Base-by-base conservation (phyloP, 768 basidiomycete genomes). In the Tylopilus rubrobrunneus region DNA sequence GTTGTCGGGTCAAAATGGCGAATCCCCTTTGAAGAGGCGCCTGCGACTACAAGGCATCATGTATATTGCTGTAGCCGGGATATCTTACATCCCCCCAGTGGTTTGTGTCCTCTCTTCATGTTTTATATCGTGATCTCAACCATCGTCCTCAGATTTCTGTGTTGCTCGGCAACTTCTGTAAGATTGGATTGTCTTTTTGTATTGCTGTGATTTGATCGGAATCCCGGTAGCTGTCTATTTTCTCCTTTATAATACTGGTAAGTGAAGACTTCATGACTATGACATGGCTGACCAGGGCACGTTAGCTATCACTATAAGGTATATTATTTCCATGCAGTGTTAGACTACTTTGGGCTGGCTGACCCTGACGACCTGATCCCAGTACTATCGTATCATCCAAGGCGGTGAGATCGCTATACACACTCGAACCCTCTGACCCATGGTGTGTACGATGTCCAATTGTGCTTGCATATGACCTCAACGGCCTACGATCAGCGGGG, bases 21-120 rank as follows among this genome's bases (percentile, higher is more conserved):
- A 19, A 6, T 63, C 59, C 4, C 54, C 60, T 7, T 47, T 68
- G 43, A 52, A 27, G 42, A 66, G 28, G 9, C 55, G 51, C n/a
- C 34, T 68, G 15, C 34, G 36, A 21, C 10, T 34, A 6, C 68
- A 68, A 34, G 66, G 62, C 17, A 48, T 59, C 4, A 8, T 55
- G 4, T 61, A 66, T 45, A 55, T 58, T 39, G 55, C 44, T 14
- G 27, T 60, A 4, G 56, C 55, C 5, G 53, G 54, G 3, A 12
- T 62, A 10, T 42, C 47, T 2, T 66, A 62, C 27, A 44, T 70
- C 23, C 57, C 53, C 0, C 33, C 55, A 2, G 12, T 19, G 60
- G 62, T 64, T 1, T 6, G 52, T 17, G 7, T 28, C 21, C 15
- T 23, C n/a, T 29, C 31, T 44, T 7, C 19, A 37, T 23, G 28